Base-by-base conservation (phyloP, 345 rosid species). In the Bruguiera parviflora region DNA sequence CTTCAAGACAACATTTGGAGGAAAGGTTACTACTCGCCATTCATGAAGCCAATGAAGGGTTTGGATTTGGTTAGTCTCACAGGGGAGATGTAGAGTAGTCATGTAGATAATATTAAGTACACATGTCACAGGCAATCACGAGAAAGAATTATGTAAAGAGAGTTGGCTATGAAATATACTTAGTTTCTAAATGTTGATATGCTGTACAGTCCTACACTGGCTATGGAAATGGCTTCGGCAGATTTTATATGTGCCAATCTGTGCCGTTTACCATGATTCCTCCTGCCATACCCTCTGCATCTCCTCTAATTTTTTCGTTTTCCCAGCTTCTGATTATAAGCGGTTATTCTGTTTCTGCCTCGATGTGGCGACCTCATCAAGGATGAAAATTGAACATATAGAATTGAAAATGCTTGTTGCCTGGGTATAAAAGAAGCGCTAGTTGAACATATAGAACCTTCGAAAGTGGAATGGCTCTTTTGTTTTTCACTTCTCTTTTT, bases 41-140 rank as follows among this genome's bases (percentile, higher is more conserved):
- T 75, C 99, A 94, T 31, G 99, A 94, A 82, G 99, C 82, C 52
- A 94, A 78, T 16, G 99, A 94, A 82, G 99, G 99, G 5, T 94
- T 94, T 61, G 98, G 98, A 53, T 94, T 94, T 29, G 97, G 97
- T 66, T 94, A 73, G 84, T 32, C 5, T 58, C 24, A 55, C 65
- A 0, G 24, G 57, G 57, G 57, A 31, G 66, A 64, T 33, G 20
- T 8, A 15, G 65, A 60, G 68, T 72, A 52, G 71, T 64, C 51
- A 7, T 81, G 83, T 80, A 83, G 81, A 80, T 85, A 78, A 53
- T 29, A 60, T 53, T 2, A 70, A 22, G 33, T 72, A 63, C 28
- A 61, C 51, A 58, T 59, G 51, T 21, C 61, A 72, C 70, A 60
- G 76, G 61, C 60, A 64, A 55, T 62, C 63, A 52, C 43, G 61